Base-by-base conservation (phyloP, 768 basidiomycete genomes). In the Sporobolomyces phaffii region DNA sequence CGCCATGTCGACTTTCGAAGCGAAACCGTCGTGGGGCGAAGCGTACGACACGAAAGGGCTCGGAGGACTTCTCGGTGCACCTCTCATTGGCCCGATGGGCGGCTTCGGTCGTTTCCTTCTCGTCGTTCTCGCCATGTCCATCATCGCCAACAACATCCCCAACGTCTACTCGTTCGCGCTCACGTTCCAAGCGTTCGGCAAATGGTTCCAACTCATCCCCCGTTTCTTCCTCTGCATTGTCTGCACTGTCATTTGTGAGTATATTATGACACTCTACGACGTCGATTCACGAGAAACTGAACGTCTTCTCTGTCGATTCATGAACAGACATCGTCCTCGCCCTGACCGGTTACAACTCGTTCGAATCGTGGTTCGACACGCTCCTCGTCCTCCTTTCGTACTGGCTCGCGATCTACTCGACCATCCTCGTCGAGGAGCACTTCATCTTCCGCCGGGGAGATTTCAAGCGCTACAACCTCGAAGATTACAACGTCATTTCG, bases 371-470 rank as follows among this genome's bases (percentile, higher is more conserved):
- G 62, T 79, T 83, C 51, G 80, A 81, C 53, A 80, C 64, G 15
- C 69, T 74, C 44, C 68, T 75, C 54, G 59, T 75, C 43, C 62
- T 74, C 31, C 63, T 75, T 24, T 65, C 72, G 28, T 83, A 84
- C 78, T 84, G 82, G 83, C 80, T 82, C 52, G 78, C 80, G 22
- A 82, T 83, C 73, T 83, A 80, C 78, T 76, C 77, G 65, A 76
- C 76, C 43, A 79, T 83, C 70, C 77, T 83, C 40, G 73, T 81
- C 24, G 78, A 81, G 69, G 82, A 83, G 75, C 82, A 84, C 76
- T 80, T 81, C 69, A 77, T 83, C 73, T 83, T 84, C 81, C 78
- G 81, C 36, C 64, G 72, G 28, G 78, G 78, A 45, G 50, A 31
- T 9, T 65, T 71, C 64, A 73, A n/a, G 77, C 73, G 73, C 49